Evolutionary conservation across 2,329 filamentous ascomycete genomes (phyloP).

Genomic region (Aspergillus intermedius): DNA sequence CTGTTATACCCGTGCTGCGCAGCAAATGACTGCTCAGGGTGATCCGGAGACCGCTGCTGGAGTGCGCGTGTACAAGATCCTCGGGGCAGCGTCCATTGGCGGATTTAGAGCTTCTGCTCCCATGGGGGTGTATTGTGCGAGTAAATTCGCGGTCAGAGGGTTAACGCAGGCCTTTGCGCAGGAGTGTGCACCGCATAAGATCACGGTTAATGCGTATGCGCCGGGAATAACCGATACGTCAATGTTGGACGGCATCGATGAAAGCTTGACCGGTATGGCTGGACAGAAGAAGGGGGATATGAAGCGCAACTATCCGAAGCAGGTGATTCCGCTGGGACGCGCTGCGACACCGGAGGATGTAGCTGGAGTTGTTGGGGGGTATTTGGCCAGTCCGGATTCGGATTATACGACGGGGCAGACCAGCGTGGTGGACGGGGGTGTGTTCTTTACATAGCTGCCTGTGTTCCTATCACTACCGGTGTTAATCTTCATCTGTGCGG

Average conservation of each 20-base stretch:
- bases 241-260: slow-evolving; percentile 66
- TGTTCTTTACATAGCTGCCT: slow-evolving; percentile 35
- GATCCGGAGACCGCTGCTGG: slow-evolving; percentile 26
- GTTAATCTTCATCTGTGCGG: too few relatives aligned
- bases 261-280: slow-evolving; percentile 48
- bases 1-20: slow-evolving; percentile 57
- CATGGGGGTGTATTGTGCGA: slow-evolving; percentile 57
- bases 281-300: slow-evolving; percentile 49
- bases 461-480: too few relatives aligned
- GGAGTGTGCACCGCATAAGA: slow-evolving; percentile 58
- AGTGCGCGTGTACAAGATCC: slow-evolving; percentile 38
- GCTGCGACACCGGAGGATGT: slow-evolving; percentile 59
- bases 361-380: slow-evolving; percentile 55
- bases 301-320: slow-evolving; percentile 49
- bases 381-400: slow-evolving; percentile 52
- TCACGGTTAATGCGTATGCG: slow-evolving; percentile 62
- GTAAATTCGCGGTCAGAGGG: slow-evolving; percentile 62
- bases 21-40: slow-evolving; percentile 59
- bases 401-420: slow-evolving; percentile 63
- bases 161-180: slow-evolving; percentile 61
- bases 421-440: slow-evolving; percentile 55
- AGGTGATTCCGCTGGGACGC: slow-evolving; percentile 52
- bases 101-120: slow-evolving; percentile 55
- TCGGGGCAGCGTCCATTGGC: slow-evolving; percentile 51
- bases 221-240: slow-evolving; percentile 61